Evolutionary conservation across 805 yeast genomes (phyloP), one percentile per base, ranked within the genome.

Genomic region (Candida montana): DNA sequence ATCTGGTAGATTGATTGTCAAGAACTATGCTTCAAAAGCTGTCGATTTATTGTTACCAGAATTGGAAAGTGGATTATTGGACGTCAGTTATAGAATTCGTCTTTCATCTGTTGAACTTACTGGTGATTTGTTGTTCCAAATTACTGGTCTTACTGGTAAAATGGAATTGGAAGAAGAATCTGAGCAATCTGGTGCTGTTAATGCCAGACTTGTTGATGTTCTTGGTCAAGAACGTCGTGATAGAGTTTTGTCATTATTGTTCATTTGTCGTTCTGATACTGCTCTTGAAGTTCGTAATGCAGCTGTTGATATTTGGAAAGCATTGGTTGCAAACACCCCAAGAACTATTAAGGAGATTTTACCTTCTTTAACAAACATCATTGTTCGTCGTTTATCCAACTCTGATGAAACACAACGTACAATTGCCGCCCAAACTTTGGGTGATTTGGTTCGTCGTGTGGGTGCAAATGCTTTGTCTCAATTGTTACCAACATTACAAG

Each of bases 271-370:
- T 62, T 86, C 95, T 12, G 99, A 93, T 68, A 77, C 81, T 31
- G 77, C 93, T 30, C 87, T 87, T 52, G 72, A 81, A 50, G 99
- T 93, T 21, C 81, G 99, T 54, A 79, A 79, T 50, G 85, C 95
- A 20, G 81, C 98, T 11, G 78, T 87, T 45, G 96, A 93, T 54
- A 88, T 93, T 35, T 93, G 99, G 99, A 90, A 90, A 66, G 88
- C 96, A 0, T 71, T 93, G 58, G 97, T 93, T 39, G 85, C 95
- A 36, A 93, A 93, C 61, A 93, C 99, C 18, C 98, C 99, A 33
- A 80, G 85, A 58, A 86, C 96, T 4, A 83, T 93, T 35, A 91
- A 86, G 68, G 97, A 90, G 61, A 88, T 93, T 47, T 64, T 93
- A 48, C 95, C 96, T 24, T 72, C 88, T 5, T 76, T 93, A 49